phyloP scores from a whole-genome alignment of 177 flowering plant species.

The Vitis hybrid region DNA sequence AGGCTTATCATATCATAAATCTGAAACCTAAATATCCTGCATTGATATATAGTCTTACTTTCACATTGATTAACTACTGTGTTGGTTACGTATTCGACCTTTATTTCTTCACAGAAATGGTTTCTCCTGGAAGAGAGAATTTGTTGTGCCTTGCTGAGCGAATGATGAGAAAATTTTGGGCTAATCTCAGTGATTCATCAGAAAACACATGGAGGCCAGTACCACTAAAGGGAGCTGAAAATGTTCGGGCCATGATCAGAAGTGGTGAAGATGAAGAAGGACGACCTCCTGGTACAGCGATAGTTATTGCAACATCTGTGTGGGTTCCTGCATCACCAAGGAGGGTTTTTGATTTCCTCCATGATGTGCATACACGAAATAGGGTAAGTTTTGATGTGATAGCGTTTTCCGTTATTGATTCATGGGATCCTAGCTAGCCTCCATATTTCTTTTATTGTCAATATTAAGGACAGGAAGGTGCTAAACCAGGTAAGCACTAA shows the following conservation, averaged over 20 bases:
- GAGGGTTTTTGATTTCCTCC: constrained; percentile 28
- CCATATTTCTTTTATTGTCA: background rate
- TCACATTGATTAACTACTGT: background rate
- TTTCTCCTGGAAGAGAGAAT: constrained; percentile 20
- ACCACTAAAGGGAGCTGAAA: constrained; percentile 20
- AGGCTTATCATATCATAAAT: too few relatives aligned
- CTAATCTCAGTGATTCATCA: constrained; percentile 15
- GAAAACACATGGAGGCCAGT: constrained; percentile 19
- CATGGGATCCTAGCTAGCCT: background rate
- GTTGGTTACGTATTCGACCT: background rate
- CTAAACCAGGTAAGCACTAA: too few relatives aligned
- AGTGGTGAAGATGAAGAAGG: constrained; percentile 5
- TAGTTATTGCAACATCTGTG: constrained; percentile 31
- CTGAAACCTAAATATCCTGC: too few relatives aligned
- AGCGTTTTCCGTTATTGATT: background rate
- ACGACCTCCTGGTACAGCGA: constrained; percentile 12
- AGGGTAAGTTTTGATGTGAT: constrained; percentile 2
- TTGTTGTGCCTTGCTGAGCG: constrained; percentile 38
- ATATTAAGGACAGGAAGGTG: too few relatives aligned
- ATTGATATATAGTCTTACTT: background rate
- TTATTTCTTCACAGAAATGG: background rate
- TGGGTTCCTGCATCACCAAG: constrained; percentile 14
- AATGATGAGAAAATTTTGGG: constrained; percentile 32
- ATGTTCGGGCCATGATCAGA: constrained; percentile 22
- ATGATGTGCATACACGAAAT: constrained; percentile 9